Evolutionary conservation across 1,284 basidiomycete genomes (phyloP).

Genomic region (Malassezia sp.): DNA sequence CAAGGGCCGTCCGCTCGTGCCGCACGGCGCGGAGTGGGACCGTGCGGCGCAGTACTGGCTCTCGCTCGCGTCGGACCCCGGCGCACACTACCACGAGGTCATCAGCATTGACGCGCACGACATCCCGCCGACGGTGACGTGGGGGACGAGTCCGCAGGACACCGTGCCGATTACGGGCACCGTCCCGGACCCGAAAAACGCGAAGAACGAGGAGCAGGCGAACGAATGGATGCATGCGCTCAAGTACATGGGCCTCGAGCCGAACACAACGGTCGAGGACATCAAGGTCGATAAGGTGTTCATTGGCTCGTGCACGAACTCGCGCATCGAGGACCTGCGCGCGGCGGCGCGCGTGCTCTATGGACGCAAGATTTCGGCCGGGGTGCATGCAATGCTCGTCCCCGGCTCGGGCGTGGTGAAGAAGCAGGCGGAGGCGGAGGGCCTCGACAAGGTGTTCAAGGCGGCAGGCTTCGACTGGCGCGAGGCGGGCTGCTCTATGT

Average conservation of each 20-base stretch:
- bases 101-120: constrained; percentile 39
- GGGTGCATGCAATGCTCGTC: constrained; percentile 43
- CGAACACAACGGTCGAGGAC: constrained; percentile 38
- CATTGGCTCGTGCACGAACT: constrained; percentile 45
- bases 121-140: constrained; percentile 42
- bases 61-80: constrained; percentile 36
- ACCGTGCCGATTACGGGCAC: constrained; percentile 39
- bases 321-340: constrained; percentile 43
- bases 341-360: constrained; percentile 39
- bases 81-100: constrained; percentile 39
- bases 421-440: constrained; percentile 46
- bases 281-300: constrained; percentile 47
- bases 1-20: constrained; percentile 40
- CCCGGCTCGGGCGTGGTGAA: constrained; percentile 45
- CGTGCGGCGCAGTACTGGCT: constrained; percentile 39
- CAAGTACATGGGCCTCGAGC: constrained; percentile 44
- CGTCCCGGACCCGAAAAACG: constrained; percentile 38
- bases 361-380: constrained; percentile 35
- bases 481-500: constrained; percentile 46
- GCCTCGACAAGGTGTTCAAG: constrained; percentile 44
- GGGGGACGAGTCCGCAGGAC: constrained; percentile 43
- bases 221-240: constrained; percentile 31
- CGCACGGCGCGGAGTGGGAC: constrained; percentile 40
- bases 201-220: constrained; percentile 28
- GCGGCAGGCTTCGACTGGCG: constrained; percentile 45